Evolutionary conservation across 495 filamentous ascomycete species (phyloP), one percentile per base, ranked within the genome.

Genomic region (Talaromyces proteolyticus): DNA sequence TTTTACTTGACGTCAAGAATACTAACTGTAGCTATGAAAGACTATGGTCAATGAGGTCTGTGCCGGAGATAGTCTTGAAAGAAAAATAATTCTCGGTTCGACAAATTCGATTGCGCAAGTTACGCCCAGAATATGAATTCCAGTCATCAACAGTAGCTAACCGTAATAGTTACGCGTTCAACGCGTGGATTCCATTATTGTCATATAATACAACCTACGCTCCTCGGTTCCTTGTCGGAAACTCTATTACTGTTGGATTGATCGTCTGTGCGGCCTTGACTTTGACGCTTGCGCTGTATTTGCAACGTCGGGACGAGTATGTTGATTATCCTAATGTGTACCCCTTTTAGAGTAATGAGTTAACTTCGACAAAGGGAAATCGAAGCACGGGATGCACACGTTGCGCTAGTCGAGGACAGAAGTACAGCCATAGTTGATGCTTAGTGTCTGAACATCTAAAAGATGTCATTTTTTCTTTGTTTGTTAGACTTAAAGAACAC

Each of bases 181-280:
- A 45, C 19, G 43, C 43, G 18, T 45, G 43, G 43, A 45, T 45
- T 8, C 43, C 43, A 23, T 29, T 45, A 6, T 25, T 45, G 26
- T 45, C 43, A 17, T 45, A 45, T 18, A 45, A 45, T 45, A 45
- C 43, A 26, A 45, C 23, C 18, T 45, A 45, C 26, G 43, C 43
- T 8, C 43, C 43, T 5, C 23, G 43, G 18, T 45, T 45, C 10
- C 6, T 45, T 23, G 43, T 45, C 7, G 43, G 43, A 45, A 45
- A 45, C 43, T 45, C 43, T 6, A 45, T 45, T 26, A 45, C 43
- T 18, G 43, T 45, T 34, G 24, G 21, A 23, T 16, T 45, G n/a
- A 45, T 45, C 18, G n/a, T 45, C 14, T 45, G 43, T 26, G 43
- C 43, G 24, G 43, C 43, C n/a, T 25, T 14, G 10, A 45, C 43